phyloP scores from a whole-genome alignment of 176 grass and related monocot species.

The Oryza rufipogon region DNA sequence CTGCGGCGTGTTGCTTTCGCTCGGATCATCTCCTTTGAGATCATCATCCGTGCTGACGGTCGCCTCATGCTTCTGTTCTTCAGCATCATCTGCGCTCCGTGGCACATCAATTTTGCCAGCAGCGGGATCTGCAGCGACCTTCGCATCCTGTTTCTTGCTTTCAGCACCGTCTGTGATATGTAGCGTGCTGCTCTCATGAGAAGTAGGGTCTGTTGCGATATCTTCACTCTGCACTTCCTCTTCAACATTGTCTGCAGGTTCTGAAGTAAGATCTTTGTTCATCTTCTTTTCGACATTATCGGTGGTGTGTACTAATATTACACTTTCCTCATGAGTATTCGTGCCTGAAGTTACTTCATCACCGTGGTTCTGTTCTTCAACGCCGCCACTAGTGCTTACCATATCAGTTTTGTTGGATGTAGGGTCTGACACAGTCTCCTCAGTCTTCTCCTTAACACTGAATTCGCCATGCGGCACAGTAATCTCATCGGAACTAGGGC shows the following conservation, averaged over 20 bases:
- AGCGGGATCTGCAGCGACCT: neutral
- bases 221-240: constrained; percentile 12
- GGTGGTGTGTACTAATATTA: neutral
- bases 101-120: neutral
- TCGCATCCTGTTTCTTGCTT: neutral
- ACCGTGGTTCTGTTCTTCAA: constrained; percentile 3
- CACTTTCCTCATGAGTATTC: neutral
- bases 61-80: constrained; percentile 7
- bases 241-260: neutral
- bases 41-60: constrained; percentile 2
- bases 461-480: neutral
- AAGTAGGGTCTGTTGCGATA: constrained; percentile 6
- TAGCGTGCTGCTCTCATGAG: neutral
- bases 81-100: neutral
- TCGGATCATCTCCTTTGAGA: neutral
- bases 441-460: constrained; percentile 31
- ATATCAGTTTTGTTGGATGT: neutral
- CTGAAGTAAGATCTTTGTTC: neutral
- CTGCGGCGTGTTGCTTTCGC: neutral
- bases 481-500: constrained; percentile 15
- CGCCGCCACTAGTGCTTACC: neutral
- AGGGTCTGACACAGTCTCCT: neutral
- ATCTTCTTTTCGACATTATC: constrained; percentile 12
- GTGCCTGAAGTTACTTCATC: neutral
- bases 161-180: neutral